Evolutionary conservation across 176 grass and related monocot species (phyloP).

Genomic region (Rhipidocladum racemiflorum): DNA sequence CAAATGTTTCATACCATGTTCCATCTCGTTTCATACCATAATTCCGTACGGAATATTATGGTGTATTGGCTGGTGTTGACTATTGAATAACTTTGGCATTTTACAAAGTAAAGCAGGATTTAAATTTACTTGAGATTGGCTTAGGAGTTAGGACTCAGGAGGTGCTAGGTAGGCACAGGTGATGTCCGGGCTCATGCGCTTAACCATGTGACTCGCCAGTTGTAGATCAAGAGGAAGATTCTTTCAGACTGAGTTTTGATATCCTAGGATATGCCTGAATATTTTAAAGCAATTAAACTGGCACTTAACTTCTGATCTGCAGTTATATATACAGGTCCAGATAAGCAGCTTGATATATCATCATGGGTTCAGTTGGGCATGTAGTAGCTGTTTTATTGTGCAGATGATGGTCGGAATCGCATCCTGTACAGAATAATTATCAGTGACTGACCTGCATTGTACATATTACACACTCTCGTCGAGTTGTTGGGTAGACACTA

Average conservation of each 20-base stretch:
- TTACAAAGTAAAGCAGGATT: conserved; percentile 16
- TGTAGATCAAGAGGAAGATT: conserved; percentile 12
- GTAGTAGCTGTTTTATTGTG: background rate
- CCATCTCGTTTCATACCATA: background rate
- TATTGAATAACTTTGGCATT: background rate
- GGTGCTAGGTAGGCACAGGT: conserved; percentile 12
- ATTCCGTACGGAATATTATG: background rate
- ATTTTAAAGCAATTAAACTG: background rate
- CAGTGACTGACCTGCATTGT: background rate
- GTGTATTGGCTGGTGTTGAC: background rate
- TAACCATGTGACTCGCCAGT: conserved; percentile 1
- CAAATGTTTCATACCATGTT: background rate
- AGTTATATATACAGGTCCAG: background rate
- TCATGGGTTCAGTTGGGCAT: background rate
- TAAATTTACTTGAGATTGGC: background rate
- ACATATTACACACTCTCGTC: background rate
- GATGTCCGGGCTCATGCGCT: conserved; percentile 6
- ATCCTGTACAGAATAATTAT: background rate
- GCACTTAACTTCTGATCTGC: background rate
- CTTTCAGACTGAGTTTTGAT: background rate
- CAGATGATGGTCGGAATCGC: background rate
- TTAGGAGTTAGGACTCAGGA: conserved; percentile 10
- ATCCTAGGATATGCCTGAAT: background rate
- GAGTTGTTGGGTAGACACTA: background rate
- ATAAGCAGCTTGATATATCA: background rate